Percentiles rank a stretch among this genome's conserved stretches.
phyloP scores from a whole-genome alignment of 495 filamentous ascomycete species.

The Cryomyces minteri region DNA sequence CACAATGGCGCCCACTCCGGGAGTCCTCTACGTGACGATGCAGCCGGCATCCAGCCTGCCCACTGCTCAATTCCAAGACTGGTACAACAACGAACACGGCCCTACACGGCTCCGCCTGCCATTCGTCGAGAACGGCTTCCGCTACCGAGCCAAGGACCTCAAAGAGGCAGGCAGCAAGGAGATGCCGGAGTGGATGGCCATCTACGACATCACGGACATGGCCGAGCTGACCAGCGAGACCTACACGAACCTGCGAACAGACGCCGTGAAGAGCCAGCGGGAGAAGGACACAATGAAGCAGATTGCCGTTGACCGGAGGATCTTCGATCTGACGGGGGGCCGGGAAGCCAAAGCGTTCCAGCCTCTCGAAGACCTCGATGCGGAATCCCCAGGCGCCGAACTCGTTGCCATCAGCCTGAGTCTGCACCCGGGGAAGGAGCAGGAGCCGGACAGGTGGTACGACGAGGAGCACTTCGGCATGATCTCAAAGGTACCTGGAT shows the following conservation, averaged over 20 bases:
- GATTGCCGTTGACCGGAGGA: slow-evolving; percentile 44
- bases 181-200: slow-evolving; percentile 51
- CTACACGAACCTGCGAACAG: slow-evolving; percentile 47
- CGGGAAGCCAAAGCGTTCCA: slow-evolving; percentile 33
- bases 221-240: slow-evolving; percentile 41
- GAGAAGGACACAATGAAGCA: slow-evolving; percentile 61
- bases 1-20: slow-evolving; percentile 21
- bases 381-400: slow-evolving; percentile 39
- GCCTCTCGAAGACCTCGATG: slow-evolving; percentile 39
- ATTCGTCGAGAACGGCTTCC: slow-evolving; percentile 52
- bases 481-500: slow-evolving; percentile 55
- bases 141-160: slow-evolving; percentile 47
- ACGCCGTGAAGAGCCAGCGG: slow-evolving; percentile 45
- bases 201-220: slow-evolving; percentile 68
- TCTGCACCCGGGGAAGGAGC: slow-evolving; percentile 32
- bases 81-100: slow-evolving; percentile 84
- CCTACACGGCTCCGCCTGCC: slow-evolving; percentile 55
- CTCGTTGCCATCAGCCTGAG: slow-evolving; percentile 41
- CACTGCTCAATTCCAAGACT: slow-evolving; percentile 48
- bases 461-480: slow-evolving; percentile 51
- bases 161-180: slow-evolving; percentile 5
- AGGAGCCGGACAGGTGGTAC: slow-evolving; percentile 47
- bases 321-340: slow-evolving; percentile 43
- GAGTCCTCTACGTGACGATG: slow-evolving; percentile 67
- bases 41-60: slow-evolving; percentile 44